Base-by-base conservation (phyloP, 441 rosid genomes). In the Macaranga tanarius region DNA sequence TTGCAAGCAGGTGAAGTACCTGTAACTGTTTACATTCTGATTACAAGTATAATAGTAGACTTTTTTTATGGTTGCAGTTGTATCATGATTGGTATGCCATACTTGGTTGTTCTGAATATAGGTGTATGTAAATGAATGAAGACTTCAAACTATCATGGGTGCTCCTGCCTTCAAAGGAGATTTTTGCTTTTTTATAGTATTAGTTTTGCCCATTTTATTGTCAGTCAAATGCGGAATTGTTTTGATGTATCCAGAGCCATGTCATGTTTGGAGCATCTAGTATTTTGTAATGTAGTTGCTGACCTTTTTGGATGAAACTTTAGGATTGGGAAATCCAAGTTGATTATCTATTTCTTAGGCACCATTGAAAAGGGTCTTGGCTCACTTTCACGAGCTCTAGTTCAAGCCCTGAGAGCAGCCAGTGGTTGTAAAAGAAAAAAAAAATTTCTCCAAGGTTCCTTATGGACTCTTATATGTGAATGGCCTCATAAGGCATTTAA, bases 1-100 rank as follows among this genome's bases (percentile, higher is more conserved):
- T 59, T 95, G 94, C 84, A 88, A 88, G 83, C 97, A 90, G 97
- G 97, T 92, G 76, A 56, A 64, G 62, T 42, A 16, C 65, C 44
- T 79, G 47, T 51, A 56, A 57, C 19, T 68, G 10, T 57, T 47
- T 67, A 55, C 65, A 23, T 42, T 74, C n/a, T 26, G 5, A 51
- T 63, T 74, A 42, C 34, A 38, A 16, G 51, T 66, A 56, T 26
- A 42, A 38, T 23, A 54, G 22, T 40, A 20, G 38, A 71, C 10
- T 7, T 56, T 51, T 51, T 31, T 31, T 31, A 31, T 4, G 38
- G 38, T 52, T 5, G 11, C 22, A 31, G 4, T 45, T 58, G 22
- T n/a, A 3, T 13, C 3, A 72, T 9, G 19, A 8, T 4, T 9
- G 25, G 1, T 10, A n/a, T 60, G 13, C 13, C 2, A 26, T 45